Base-by-base conservation (phyloP, 2,329 filamentous ascomycete genomes). In the Aureobasidium sp. region DNA sequence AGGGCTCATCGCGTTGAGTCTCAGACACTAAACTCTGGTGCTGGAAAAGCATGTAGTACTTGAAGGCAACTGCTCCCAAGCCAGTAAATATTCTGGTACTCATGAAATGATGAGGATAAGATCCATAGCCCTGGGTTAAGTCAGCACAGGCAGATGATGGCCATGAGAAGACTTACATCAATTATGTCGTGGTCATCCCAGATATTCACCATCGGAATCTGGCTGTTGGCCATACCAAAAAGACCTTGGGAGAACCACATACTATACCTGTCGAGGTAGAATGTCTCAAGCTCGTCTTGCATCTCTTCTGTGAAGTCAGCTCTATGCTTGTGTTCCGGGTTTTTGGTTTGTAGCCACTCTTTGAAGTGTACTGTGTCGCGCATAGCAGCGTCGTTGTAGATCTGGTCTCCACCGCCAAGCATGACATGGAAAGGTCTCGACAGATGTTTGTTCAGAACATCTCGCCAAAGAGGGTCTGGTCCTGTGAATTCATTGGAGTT, bases 11-110 rank as follows among this genome's bases (percentile, higher is more conserved):
- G 39, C 82, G 80, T 67, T 95, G 87, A 0, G 87, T 91, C 76
- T 99, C 94, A 49, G 87, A 84, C 0, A 85, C 78, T 3, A 96
- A 80, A 67, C 89, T 96, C 74, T 99, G 95, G 68, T 99, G 94
- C 74, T 99, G 94, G 78, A 99, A 99, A 9, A 99, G 82, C 86
- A 99, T 88, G 70, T 99, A 99, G 76, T 97, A 99, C 74, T 99
- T 99, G 83, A 94, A 97, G 0, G 93, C 93, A 55, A 97, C 86
- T 41, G 88, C 89, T 2, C 94, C 95, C 9, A 99, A 76, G 0
- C 95, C 94, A 2, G 87, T 88, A 72, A 99, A 96, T 0, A 97
- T 90, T 0, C 90, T 88, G 2, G 90, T 90, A 66, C 84, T 85
- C 91, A 97, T 97, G 70, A 96, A 94, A 67, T 90, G 85, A 67